These are phyloP conservation scores for Malassezia psittaci DNA, from an alignment of 1,284 basidiomycete species.

Conservation along the genomic window DNA sequence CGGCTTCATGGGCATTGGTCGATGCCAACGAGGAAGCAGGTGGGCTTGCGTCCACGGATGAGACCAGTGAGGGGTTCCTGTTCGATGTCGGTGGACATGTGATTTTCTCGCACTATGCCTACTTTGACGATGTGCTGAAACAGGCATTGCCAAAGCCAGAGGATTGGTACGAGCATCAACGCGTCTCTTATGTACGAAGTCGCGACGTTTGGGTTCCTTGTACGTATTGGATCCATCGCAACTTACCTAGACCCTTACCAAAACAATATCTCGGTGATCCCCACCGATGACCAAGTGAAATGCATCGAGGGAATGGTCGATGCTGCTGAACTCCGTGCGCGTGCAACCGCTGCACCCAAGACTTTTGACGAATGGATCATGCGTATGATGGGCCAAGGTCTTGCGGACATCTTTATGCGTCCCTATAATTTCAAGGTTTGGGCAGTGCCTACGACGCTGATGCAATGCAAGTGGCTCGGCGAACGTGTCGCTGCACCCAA, in stretches of 20 bases:
- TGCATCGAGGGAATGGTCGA: constrained; percentile 54
- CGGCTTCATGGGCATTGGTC: constrained; percentile 50
- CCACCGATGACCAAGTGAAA: constrained; percentile 51
- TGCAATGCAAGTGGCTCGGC: constrained; percentile 56
- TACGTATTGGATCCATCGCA: constrained; percentile 18
- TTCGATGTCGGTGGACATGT: constrained; percentile 55
- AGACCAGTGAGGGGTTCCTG: constrained; percentile 53
- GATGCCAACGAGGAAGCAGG: constrained; percentile 51
- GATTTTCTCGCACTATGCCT: constrained; percentile 54
- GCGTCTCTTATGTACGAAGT: constrained; percentile 53
- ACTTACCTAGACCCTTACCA: constrained; percentile 43
- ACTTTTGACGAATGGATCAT: constrained; percentile 53
- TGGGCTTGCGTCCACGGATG: constrained; percentile 53
- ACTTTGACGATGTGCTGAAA: constrained; percentile 53
- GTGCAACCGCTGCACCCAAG: constrained; percentile 47
- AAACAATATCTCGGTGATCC: constrained; percentile 53
- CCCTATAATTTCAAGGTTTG: constrained; percentile 56
- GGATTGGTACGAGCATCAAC: constrained; percentile 54
- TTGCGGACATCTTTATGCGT: constrained; percentile 54
- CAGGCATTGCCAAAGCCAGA: constrained; percentile 50
- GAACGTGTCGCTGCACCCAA: constrained; percentile 54
- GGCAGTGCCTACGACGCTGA: constrained; percentile 52
- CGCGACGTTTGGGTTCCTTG: constrained; percentile 52
- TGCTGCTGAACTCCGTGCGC: constrained; percentile 44
- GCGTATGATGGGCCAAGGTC: constrained; percentile 51